Evolutionary conservation across 73 alveolate species (phyloP).

Genomic region (Halteria grandinella): DNA sequence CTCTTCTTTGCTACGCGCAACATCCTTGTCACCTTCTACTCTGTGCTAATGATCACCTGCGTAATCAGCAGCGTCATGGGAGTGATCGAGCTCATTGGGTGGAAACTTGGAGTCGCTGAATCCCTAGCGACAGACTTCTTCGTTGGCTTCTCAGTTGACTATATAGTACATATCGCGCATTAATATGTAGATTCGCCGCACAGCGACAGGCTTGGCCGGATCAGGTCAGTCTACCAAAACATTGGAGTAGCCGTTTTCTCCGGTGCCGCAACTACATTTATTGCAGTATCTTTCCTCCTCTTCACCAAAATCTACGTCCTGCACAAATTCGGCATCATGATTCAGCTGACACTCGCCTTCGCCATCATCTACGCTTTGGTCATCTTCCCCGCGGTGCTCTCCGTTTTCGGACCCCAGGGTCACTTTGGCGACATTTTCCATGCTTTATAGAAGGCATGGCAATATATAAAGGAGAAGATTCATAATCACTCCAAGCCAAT

Average conservation of each 20-base stretch:
- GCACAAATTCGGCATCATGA: neutral
- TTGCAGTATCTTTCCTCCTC: neutral
- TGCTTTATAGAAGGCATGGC: too few relatives aligned
- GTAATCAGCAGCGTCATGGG: slow-evolving; percentile 42
- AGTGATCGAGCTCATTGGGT: slow-evolving; percentile 30
- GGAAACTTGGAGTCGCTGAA: slow-evolving; percentile 47
- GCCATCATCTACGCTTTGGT: neutral
- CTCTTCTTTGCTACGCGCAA: slow-evolving; percentile 20
- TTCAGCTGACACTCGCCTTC: neutral
- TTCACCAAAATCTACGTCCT: neutral
- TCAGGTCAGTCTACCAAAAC: neutral
- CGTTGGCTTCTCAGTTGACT: slow-evolving; percentile 55
- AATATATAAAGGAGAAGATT: too few relatives aligned
- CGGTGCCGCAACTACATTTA: slow-evolving; percentile 55
- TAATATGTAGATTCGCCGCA: slow-evolving; percentile 12
- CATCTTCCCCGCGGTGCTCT: neutral
- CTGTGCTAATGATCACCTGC: slow-evolving; percentile 15
- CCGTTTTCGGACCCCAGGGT: neutral
- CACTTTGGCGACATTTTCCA: neutral
- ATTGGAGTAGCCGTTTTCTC: slow-evolving; percentile 41
- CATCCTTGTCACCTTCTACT: neutral
- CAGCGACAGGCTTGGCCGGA: neutral
- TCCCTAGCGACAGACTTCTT: slow-evolving; percentile 21
- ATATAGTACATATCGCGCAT: slow-evolving; percentile 35
- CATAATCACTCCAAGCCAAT: too few relatives aligned